These are phyloP conservation scores for Comarum palustre DNA, from an alignment of 306 rosid species.

Conservation along the genomic window DNA sequence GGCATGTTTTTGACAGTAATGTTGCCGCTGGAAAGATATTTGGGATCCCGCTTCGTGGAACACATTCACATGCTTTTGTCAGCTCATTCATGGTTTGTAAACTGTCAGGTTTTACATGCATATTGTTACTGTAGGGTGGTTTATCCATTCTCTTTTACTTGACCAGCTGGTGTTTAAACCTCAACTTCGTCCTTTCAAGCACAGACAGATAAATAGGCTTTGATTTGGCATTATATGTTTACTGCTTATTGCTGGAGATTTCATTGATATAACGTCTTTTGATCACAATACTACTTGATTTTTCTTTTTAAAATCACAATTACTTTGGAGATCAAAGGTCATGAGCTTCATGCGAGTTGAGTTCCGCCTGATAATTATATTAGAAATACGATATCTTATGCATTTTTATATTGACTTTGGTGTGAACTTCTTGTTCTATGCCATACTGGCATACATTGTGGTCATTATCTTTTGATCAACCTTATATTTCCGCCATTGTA, in stretches of 20 bases:
- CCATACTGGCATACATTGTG: not conserved
- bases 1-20: constrained; percentile 54
- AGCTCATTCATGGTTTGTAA: constrained; percentile 92
- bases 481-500: constrained; percentile 1
- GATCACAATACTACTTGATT: not conserved
- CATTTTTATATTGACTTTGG: not conserved
- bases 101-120: not conserved
- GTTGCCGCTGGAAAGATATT: constrained; percentile 97
- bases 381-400: not conserved
- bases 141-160: not conserved
- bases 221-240: not conserved
- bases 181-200: not conserved
- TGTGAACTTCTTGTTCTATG: not conserved
- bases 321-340: not conserved
- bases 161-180: not conserved
- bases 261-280: not conserved
- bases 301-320: not conserved
- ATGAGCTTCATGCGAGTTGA: not conserved
- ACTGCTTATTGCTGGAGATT: not conserved
- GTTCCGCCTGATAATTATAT: not conserved
- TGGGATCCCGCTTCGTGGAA: constrained; percentile 95
- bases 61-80: constrained; percentile 99
- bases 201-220: not conserved
- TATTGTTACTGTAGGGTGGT: not conserved
- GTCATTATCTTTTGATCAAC: not conserved